Conservation (phyloP, 257 asterid genomes). For the Thymus quinquecostatus region DNA sequence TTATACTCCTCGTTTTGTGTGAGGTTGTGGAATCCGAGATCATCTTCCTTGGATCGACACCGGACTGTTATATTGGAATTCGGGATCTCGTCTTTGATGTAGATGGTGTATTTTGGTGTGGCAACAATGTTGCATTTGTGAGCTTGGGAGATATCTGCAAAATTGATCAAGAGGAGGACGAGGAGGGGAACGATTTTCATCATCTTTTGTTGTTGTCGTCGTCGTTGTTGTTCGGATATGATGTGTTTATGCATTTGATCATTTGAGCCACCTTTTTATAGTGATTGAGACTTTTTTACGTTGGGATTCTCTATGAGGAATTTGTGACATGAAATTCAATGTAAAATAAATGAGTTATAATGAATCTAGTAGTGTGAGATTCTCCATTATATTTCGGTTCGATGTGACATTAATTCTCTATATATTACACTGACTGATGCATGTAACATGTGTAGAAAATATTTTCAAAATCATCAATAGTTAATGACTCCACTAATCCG, state of each 20-base stretch:
- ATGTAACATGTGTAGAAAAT: no score
- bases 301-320: no score
- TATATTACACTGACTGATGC: no score
- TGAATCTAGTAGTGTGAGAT: no score
- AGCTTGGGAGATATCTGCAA: neutral
- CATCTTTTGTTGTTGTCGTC: neutral
- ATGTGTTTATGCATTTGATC: no score
- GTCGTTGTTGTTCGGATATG: neutral
- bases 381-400: no score
- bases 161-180: neutral
- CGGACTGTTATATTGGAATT: neutral
- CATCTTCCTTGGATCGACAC: neutral
- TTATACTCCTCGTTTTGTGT: neutral
- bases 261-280: neutral
- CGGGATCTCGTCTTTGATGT: neutral
- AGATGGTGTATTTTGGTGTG: neutral
- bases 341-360: no score
- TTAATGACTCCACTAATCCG: no score
- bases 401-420: no score
- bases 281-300: no score
- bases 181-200: neutral
- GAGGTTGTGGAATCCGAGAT: neutral
- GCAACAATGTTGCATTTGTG: neutral
- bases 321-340: no score
- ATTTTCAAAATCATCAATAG: no score